Conservation (phyloP, 2,329 filamentous ascomycete species). For the Beauveria bassiana region DNA sequence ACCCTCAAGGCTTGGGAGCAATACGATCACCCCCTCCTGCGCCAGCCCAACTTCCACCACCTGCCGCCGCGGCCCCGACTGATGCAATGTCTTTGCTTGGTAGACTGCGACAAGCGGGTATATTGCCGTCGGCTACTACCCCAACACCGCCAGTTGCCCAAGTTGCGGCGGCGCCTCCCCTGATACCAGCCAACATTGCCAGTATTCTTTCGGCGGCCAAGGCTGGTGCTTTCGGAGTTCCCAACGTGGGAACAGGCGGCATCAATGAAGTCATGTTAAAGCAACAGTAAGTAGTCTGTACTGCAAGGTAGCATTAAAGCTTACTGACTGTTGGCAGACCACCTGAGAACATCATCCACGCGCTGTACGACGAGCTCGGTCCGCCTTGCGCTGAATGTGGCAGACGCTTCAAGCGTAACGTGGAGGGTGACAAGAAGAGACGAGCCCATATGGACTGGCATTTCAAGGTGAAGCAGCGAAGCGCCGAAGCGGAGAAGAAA, state of each 20-base stretch:
- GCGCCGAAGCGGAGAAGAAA: slow-evolving; percentile 76
- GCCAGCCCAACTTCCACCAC: slow-evolving; percentile 25
- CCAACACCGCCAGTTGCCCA: slow-evolving; percentile 25
- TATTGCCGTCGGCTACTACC: slow-evolving; percentile 44
- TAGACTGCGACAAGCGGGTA: slow-evolving; percentile 59
- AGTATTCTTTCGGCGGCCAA: slow-evolving; percentile 28
- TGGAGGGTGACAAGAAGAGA: slow-evolving; percentile 77
- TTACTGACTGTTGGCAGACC: slow-evolving; percentile 40
- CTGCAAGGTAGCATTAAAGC: not conserved
- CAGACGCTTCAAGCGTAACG: slow-evolving; percentile 70
- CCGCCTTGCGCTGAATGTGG: slow-evolving; percentile 90
- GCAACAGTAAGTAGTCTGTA: slow-evolving; percentile 47
- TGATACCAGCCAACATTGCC: slow-evolving; percentile 28
- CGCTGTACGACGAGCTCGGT: slow-evolving; percentile 73
- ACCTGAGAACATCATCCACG: slow-evolving; percentile 58
- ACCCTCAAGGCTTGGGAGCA: slow-evolving; percentile 28
- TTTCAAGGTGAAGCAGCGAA: slow-evolving; percentile 85
- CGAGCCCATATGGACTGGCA: slow-evolving; percentile 96
- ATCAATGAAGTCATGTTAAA: slow-evolving; percentile 60
- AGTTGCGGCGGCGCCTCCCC: slow-evolving; percentile 22
- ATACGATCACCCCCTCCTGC: slow-evolving; percentile 39
- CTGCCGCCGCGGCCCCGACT: slow-evolving; percentile 29
- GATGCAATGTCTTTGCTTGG: slow-evolving; percentile 56
- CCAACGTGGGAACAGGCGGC: slow-evolving; percentile 16
- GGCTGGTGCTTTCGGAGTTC: slow-evolving; percentile 13